Percentiles rank a stretch among this genome's conserved stretches.
Conservation (phyloP, 768 basidiomycete species). For the Lactarius akahatsu region DNA sequence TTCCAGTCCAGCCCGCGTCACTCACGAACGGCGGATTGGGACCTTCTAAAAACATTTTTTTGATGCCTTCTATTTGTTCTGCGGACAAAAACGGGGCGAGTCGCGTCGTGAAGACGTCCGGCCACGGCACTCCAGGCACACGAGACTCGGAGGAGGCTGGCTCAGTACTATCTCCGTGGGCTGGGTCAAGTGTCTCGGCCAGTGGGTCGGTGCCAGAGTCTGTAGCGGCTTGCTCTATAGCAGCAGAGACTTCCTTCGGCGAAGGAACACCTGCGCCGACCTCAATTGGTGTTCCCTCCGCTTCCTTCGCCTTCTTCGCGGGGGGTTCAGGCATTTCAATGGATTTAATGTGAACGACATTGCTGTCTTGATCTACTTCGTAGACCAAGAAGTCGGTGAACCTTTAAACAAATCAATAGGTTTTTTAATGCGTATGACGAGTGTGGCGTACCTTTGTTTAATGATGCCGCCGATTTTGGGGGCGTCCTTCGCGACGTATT, state of each 20-base stretch:
- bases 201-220: background rate
- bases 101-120: slow-evolving; percentile 52
- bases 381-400: slow-evolving; percentile 97
- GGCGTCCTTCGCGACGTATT: slow-evolving; percentile 72
- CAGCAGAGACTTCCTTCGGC: slow-evolving; percentile 24
- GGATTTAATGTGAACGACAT: slow-evolving; percentile 78
- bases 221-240: slow-evolving; percentile 20
- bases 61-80: slow-evolving; percentile 58
- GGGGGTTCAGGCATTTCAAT: slow-evolving; percentile 67
- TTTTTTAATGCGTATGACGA: slow-evolving; percentile 7
- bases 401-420: slow-evolving; percentile 42
- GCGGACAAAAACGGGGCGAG: slow-evolving; percentile 66
- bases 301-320: slow-evolving; percentile 41
- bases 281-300: slow-evolving; percentile 33
- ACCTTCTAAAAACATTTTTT: slow-evolving; percentile 77
- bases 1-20: slow-evolving; percentile 73
- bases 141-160: slow-evolving; percentile 30
- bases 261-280: slow-evolving; percentile 23
- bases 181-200: slow-evolving; percentile 8
- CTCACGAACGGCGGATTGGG: slow-evolving; percentile 70
- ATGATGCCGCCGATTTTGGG: slow-evolving; percentile 87
- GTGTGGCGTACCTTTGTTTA: slow-evolving; percentile 77
- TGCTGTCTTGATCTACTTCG: slow-evolving; percentile 81
- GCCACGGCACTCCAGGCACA: slow-evolving; percentile 54
- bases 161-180: slow-evolving; percentile 24